Conservation (phyloP, 768 basidiomycete species). For the Holtermannia corniformis region DNA sequence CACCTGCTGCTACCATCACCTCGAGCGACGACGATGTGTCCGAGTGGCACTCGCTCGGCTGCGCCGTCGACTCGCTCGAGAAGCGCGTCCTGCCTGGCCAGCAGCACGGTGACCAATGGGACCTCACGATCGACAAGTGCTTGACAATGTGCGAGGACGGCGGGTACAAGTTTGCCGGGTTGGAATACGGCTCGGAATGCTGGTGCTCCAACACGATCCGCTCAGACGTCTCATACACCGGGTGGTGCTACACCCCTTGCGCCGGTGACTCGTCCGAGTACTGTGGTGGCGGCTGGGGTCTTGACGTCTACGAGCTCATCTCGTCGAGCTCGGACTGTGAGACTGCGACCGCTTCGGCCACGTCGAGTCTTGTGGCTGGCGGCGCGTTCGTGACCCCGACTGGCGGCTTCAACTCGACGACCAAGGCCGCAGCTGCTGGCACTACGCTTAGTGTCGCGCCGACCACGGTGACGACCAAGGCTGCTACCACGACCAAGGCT, state of each 20-base stretch:
- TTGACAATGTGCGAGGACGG: slow-evolving; percentile 32
- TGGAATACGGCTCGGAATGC: slow-evolving; percentile 38
- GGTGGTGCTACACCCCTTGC: slow-evolving; percentile 31
- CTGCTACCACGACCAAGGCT: not conserved
- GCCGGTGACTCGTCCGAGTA: slow-evolving; percentile 33
- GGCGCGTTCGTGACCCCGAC: slow-evolving; percentile 25
- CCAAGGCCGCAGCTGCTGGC: slow-evolving; percentile 3
- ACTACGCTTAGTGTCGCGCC: not conserved
- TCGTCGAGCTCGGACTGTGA: slow-evolving; percentile 12
- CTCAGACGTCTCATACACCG: slow-evolving; percentile 16
- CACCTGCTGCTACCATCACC: slow-evolving; percentile 9
- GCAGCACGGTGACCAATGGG: slow-evolving; percentile 2
- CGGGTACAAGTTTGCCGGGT: slow-evolving; percentile 38
- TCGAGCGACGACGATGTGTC: slow-evolving; percentile 17
- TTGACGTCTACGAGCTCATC: slow-evolving; percentile 36
- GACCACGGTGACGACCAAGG: slow-evolving; percentile 3
- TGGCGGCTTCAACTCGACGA: not conserved
- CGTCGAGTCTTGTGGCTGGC: slow-evolving; percentile 7
- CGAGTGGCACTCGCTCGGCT: slow-evolving; percentile 39
- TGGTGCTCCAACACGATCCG: slow-evolving; percentile 35
- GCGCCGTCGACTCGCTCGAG: slow-evolving; percentile 26
- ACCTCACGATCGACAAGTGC: slow-evolving; percentile 39
- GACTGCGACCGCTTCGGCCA: slow-evolving; percentile 6
- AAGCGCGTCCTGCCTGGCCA: slow-evolving; percentile 21
- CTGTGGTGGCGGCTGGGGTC: slow-evolving; percentile 35